Evolutionary conservation across 2,329 filamentous ascomycete species (phyloP), one percentile per base, ranked within the genome.

Genomic region (Arthrobotrys megalospora): DNA sequence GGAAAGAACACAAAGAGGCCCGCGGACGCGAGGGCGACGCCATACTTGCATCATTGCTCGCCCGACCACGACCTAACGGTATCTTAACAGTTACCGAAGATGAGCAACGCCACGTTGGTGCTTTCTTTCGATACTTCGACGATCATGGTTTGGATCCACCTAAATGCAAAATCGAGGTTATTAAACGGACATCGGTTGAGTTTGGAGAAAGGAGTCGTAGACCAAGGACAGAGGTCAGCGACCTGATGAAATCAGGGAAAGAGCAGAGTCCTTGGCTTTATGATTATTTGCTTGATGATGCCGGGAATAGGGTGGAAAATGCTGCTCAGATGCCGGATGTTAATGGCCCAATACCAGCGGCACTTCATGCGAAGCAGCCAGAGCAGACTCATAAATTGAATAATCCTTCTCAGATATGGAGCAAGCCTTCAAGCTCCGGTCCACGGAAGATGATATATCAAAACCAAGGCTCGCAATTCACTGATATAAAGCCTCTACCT

Each of bases 401-500:
- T 5, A 28, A 28, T 28, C 2, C 24, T 28, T 28, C 24, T 28
- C 2, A 2, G 2, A 28, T 2, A 2, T 28, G 24, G 24, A 28
- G 24, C 24, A 28, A 28, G 24, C 24, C 24, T 28, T 5, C 24
- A 28, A 5, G 5, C 5, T 28, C 24, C 24, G 6, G 24, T 53
- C 36, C 36, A 43, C 55, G 55, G 14, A 38, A 43, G 34, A 2
- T 43, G 2, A 28, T 28, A 60, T 43, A 24, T 11, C 36, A 60
- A 60, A 60, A 60, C 36, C 55, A 60, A 14, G 55, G 55, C 12
- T 60, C 36, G 3, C 5, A 16, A 6, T 60, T 24, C 36, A 34
- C 10, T 10, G 16, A 41, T 10, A 14, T 1, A 2, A 60, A 0
- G 16, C 55, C 55, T 4, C 24, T 2, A 11, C 47, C 21, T 8